Base-by-base conservation (phyloP, 495 filamentous ascomycete species). In the Wilcoxina mikolae region DNA sequence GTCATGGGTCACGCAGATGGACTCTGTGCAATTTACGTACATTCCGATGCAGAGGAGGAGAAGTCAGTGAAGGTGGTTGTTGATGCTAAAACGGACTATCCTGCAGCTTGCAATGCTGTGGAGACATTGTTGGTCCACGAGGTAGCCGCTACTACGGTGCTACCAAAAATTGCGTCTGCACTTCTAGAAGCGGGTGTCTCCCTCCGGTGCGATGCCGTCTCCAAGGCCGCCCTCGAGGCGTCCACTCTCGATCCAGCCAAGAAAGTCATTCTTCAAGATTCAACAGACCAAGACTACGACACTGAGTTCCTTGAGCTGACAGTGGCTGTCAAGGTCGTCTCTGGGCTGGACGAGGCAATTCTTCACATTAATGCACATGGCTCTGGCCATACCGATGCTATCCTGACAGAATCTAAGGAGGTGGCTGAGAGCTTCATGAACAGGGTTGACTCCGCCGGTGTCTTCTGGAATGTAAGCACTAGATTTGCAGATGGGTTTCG, bases 1-100 rank as follows among this genome's bases (percentile, higher is more conserved):
- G 93, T 99, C 4, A 78, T 99, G 25, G 91, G 91, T 29, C 91
- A 99, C 66, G 93, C 91, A 11, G 93, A 99, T 66, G 91, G 91
- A 26, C 75, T 96, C 54, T 98, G 91, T 72, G 78, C 78, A 54
- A 81, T 89, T 54, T 99, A 94, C 69, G 76, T 99, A 28, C 84
- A 89, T 60, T 69, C 75, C 11, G 84, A 89, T 43, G 90, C 85
- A 24, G 81, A 90, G 58, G 69, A 71, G 20, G 70, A 77, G 23
- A 81, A 81, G 63, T 84, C 86, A 24, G 75, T 79, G 11, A 83
- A 81, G 52, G 83, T 95, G 20, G 72, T 96, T 17, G 71, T 94
- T 57, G 93, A 99, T 69, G 82, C 90, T 20, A 99, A 99, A 68
- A 84, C 83, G 4, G 79, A 81, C 67, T 99, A 99, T 67, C 84